Base-by-base conservation (phyloP, 2,329 filamentous ascomycete species). In the Cladophialophora bantiana region DNA sequence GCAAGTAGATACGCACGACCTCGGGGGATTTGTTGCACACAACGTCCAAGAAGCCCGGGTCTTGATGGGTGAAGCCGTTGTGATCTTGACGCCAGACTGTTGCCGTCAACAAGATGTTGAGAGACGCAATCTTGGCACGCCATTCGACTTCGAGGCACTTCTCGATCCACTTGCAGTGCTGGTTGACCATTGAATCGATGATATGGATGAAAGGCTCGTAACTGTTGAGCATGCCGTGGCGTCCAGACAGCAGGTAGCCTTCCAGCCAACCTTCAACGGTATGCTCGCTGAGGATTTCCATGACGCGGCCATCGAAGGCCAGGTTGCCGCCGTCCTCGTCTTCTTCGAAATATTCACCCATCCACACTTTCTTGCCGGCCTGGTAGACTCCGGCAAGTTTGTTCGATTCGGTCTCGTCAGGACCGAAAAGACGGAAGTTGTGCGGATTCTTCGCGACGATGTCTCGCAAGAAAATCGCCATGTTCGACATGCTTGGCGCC, bases 261-360 rank as follows among this genome's bases (percentile, higher is more conserved):
- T 94, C 90, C 15, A 94, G 83, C 90, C 90, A 94, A 32, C 90
- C 91, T 77, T 94, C 90, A 67, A 86, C 87, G 15, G 90, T 93
- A 75, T 94, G 91, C 77, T 94, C 91, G 18, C 88, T 91, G n/a
- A 94, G 84, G 76, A 93, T 93, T 77, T 94, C 91, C 89, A 94
- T 93, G 40, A 93, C 90, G 34, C 90, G 85, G 15, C 91, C 91
- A 13, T 84, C 83, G 18, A 82, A 84, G 5, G 88, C 85, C 31
- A 94, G 81, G 73, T 94, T 93, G 68, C 91, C 90, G 9, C 90
- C 90, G 73, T 93, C 88, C 7, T 80, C 78, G 73, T 94, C 91
- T 74, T 93, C 90, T 3, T 91, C 88, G 68, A 93, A 90, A 76
- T 90, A 91, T 58, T 92, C 90, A 5, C 86, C 90, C 81, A 93